A percentile compares a stretch with the other conserved stretches of the same genome.
phyloP scores from a whole-genome alignment of 768 basidiomycete species.

The Pleurotus platypus region DNA sequence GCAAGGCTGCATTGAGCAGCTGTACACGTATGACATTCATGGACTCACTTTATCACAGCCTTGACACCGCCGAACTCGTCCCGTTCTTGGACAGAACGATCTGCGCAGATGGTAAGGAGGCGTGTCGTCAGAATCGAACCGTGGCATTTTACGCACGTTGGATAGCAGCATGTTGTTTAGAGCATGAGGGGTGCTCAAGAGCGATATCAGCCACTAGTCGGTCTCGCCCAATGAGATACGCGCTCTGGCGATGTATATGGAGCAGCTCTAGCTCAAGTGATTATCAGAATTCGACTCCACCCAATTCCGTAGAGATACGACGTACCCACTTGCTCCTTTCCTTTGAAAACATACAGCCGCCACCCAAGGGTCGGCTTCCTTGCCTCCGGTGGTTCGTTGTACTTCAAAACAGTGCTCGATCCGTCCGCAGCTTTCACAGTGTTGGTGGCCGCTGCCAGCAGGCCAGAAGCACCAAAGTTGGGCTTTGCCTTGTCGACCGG shows the following conservation, averaged over 20 bases:
- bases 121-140: not conserved
- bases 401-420: conserved; percentile 85
- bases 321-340: conserved; percentile 86
- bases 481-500: conserved; percentile 72
- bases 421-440: conserved; percentile 76
- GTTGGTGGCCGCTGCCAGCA: conserved; percentile 95
- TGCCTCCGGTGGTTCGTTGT: conserved; percentile 98
- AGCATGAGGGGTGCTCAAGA: conserved; percentile 94
- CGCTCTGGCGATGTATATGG: conserved; percentile 91
- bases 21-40: no score
- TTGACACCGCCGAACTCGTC: conserved; percentile 84
- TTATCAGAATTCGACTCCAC: not conserved
- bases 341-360: conserved; percentile 98
- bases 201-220: conserved; percentile 81
- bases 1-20: not conserved
- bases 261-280: conserved; percentile 62
- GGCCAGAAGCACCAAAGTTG: conserved; percentile 84
- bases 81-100: conserved; percentile 80
- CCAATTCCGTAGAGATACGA: conserved; percentile 10
- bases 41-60: conserved; percentile 75
- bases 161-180: conserved; percentile 96
- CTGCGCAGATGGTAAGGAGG: conserved; percentile 28
- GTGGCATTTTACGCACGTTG: conserved; percentile 60
- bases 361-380: conserved; percentile 86
- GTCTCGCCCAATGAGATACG: conserved; percentile 92